phyloP scores from a whole-genome alignment of 805 yeast genomes.

The Komagataella mondaviorum region DNA sequence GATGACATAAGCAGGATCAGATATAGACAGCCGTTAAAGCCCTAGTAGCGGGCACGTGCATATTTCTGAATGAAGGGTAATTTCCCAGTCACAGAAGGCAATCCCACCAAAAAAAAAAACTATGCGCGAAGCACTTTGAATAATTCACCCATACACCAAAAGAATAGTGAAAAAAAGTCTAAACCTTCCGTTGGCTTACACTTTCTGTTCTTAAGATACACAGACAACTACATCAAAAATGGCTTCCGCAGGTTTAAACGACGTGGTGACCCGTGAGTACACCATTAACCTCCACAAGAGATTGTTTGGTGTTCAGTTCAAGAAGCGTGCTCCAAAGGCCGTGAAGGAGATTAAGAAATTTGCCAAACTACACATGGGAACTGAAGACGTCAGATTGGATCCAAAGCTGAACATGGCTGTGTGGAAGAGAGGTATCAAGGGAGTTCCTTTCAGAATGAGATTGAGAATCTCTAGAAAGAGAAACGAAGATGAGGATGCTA shows the following conservation, averaged over 20 bases:
- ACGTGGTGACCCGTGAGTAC: slow-evolving; percentile 99
- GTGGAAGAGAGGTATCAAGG: slow-evolving; percentile 99
- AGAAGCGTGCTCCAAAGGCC: slow-evolving; percentile 99
- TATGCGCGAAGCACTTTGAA: neutral
- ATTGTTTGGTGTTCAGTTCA: slow-evolving; percentile 97
- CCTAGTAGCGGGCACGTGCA: neutral
- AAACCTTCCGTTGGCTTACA: neutral
- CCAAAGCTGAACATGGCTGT: slow-evolving; percentile 96
- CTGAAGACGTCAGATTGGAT: slow-evolving; percentile 97
- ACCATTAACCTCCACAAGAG: slow-evolving; percentile 99
- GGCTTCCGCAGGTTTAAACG: slow-evolving; percentile 63
- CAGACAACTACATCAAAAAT: slow-evolving; percentile 11
- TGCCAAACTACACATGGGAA: slow-evolving; percentile 98
- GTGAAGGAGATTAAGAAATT: slow-evolving; percentile 98
- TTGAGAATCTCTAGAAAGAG: slow-evolving; percentile 93
- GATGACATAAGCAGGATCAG: neutral
- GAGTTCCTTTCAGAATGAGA: slow-evolving; percentile 97
- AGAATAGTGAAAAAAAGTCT: neutral
- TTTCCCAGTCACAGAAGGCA: neutral
- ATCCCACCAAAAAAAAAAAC: neutral
- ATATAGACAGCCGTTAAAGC: neutral
- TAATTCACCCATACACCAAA: neutral
- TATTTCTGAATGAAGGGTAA: too few species aligned
- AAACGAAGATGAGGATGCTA: slow-evolving; percentile 99
- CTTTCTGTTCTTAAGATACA: neutral